Base-by-base conservation (phyloP, 805 yeast genomes). In the Zygosaccharomyces pseudorouxii region DNA sequence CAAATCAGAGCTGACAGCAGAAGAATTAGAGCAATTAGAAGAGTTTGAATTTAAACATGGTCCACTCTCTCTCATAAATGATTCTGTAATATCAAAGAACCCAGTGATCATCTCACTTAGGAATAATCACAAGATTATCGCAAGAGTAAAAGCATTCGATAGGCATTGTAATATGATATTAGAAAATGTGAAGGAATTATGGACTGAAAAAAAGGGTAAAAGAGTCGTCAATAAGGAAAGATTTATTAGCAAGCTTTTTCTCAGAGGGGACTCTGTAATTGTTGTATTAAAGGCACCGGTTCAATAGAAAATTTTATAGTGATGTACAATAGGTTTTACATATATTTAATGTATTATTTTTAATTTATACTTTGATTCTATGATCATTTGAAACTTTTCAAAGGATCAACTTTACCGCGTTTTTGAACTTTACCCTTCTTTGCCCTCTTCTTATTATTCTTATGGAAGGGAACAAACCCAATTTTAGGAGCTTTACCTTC, bases 241-340 rank as follows among this genome's bases (percentile, higher is more conserved):
- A 58, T 93, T 88, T 63, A 81, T 92, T 3, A 80, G 89, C 50
- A 93, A 93, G 69, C 74, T 93, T 79, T 93, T 93, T 62, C 72
- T 93, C 35, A 77, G 99, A 68, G 99, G 99, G 1, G 99, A 93
- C 67, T 86, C 96, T 0, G 96, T 93, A 18, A 86, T 93, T 48
- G 82, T 93, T 28, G 81, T 93, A 6, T 73, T 87, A 56, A 82
- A 80, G 50, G 74, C 77, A 28, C 68, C 71, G n/a, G 40, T 60
- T 11, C 56, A 58, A 38, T 64, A 45, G 51, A 43, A 29, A 4
- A 28, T 29, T 45, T 45, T 20, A 37, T 38, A 31, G 28, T 29
- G 28, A 25, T 29, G 20, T 33, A 28, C 23, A 27, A 27, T 30
- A 35, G 38, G 28, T 29, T 41, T 14, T 20, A 19, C 23, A 44